A percentile compares a stretch with the other conserved stretches of the same genome.
Evolutionary conservation across 371 early-diverging fungal genomes (phyloP).

Genomic region (Syncephalastrum contaminatum): DNA sequence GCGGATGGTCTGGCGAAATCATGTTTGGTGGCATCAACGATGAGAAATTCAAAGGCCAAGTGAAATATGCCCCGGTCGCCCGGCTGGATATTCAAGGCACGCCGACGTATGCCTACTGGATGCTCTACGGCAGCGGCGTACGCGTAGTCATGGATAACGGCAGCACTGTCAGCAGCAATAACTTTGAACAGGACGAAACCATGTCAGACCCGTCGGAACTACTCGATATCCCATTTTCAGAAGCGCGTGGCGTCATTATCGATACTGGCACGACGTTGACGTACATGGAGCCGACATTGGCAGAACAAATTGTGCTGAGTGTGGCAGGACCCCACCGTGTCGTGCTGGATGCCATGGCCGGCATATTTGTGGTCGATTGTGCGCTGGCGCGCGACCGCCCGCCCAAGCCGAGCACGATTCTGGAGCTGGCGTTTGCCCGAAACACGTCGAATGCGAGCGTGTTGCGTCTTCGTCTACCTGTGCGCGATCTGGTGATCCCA

Average conservation of each 20-base stretch:
- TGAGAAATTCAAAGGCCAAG: constrained; percentile 19
- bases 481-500: constrained; percentile 29
- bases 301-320: constrained; percentile 15
- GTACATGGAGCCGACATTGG: constrained; percentile 22
- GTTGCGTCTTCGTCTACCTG: constrained; percentile 17
- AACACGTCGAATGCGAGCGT: neutral
- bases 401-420: neutral
- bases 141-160: constrained; percentile 7
- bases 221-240: neutral
- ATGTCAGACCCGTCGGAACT: neutral
- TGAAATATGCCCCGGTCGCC: constrained; percentile 17
- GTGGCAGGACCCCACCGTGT: constrained; percentile 12
- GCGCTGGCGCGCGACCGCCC: neutral
- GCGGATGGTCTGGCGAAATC: constrained; percentile 42
- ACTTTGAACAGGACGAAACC: neutral
- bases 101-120: constrained; percentile 20
- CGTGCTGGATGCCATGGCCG: constrained; percentile 15
- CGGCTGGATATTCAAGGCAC: neutral
- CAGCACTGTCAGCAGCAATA: neutral
- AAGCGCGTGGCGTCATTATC: constrained; percentile 27
- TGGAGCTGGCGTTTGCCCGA: constrained; percentile 6
- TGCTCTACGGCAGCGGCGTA: constrained; percentile 20
- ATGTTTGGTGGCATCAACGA: constrained; percentile 57
- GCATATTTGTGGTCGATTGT: constrained; percentile 25
- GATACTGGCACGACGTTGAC: constrained; percentile 38